A percentile compares a stretch with the other conserved stretches of the same genome.
Evolutionary conservation across 2,329 filamentous ascomycete species (phyloP).

Genomic region (Thielaviopsis punctulata): DNA sequence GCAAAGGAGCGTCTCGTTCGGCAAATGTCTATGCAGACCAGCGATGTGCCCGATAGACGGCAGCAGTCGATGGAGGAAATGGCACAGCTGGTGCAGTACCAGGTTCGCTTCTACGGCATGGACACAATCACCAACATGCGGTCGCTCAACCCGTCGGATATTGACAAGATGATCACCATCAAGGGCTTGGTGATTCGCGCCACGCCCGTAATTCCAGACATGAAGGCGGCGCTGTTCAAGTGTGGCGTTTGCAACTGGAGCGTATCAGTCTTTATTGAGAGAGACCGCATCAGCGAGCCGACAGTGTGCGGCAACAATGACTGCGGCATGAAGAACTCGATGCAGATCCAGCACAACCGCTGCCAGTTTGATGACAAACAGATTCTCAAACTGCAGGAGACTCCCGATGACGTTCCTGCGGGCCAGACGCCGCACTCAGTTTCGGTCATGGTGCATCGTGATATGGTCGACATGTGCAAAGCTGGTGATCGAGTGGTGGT

Average conservation of each 20-base stretch:
- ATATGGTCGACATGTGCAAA: conserved; percentile 94
- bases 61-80: conserved; percentile 56
- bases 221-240: conserved; percentile 97
- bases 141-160: conserved; percentile 88
- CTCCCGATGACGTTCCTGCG: conserved; percentile 82
- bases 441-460: conserved; percentile 89
- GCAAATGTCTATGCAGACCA: conserved; percentile 42
- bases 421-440: conserved; percentile 96
- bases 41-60: conserved; percentile 26
- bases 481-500: conserved; percentile 91
- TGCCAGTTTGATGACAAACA: conserved; percentile 94
- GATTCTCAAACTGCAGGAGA: conserved; percentile 96
- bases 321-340: conserved; percentile 78
- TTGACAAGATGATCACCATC: conserved; percentile 88
- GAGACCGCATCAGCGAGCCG: conserved; percentile 89
- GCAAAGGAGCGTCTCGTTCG: conserved; percentile 16
- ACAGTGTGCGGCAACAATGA: conserved; percentile 70
- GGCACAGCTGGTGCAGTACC: conserved; percentile 63
- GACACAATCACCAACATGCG: conserved; percentile 79
- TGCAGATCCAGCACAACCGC: conserved; percentile 96
- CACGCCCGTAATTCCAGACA: conserved; percentile 92
- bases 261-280: conserved; percentile 77
- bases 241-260: conserved; percentile 88
- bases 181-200: conserved; percentile 93
- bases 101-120: conserved; percentile 76